phyloP scores from a whole-genome alignment of 306 rosid genomes.

The Trifolium dubium region DNA sequence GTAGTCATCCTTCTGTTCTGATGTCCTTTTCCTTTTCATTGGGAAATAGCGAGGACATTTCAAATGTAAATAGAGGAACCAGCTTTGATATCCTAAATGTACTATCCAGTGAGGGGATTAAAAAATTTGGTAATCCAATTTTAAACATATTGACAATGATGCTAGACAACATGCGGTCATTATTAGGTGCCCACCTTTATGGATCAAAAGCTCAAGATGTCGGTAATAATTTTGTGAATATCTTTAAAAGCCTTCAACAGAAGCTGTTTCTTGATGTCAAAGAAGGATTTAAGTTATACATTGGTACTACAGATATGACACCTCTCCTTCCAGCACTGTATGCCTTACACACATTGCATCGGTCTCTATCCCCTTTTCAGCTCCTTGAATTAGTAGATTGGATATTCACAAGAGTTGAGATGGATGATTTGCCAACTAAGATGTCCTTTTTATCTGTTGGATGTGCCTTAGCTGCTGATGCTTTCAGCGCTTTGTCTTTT shows the following conservation, averaged over 20 bases:
- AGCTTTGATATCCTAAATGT: slow-evolving; percentile 47
- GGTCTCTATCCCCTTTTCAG: slow-evolving; percentile 71
- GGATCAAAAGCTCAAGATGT: slow-evolving; percentile 46
- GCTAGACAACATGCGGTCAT: slow-evolving; percentile 60
- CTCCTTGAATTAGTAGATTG: slow-evolving; percentile 82
- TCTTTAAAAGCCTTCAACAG: slow-evolving; percentile 54
- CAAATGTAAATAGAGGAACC: slow-evolving; percentile 41
- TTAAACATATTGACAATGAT: slow-evolving; percentile 63
- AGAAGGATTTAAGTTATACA: slow-evolving; percentile 53
- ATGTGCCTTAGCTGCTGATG: slow-evolving; percentile 71
- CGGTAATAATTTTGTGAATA: slow-evolving; percentile 48
- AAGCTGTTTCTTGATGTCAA: slow-evolving; percentile 59
- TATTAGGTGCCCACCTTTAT: slow-evolving; percentile 45
- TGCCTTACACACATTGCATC: slow-evolving; percentile 59
- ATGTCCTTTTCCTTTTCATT: slow-evolving; percentile 61
- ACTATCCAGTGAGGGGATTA: slow-evolving; percentile 53
- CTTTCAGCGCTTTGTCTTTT: slow-evolving; percentile 63
- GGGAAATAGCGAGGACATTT: slow-evolving; percentile 46
- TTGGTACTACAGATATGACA: slow-evolving; percentile 47
- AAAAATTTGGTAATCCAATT: slow-evolving; percentile 54
- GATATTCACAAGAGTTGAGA: slow-evolving; percentile 61
- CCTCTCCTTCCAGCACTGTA: slow-evolving; percentile 55
- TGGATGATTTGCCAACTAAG: slow-evolving; percentile 46
- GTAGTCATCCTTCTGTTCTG: slow-evolving; percentile 66
- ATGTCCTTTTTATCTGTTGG: slow-evolving; percentile 61